Evolutionary conservation across 495 filamentous ascomycete species (phyloP), one percentile per base, ranked within the genome.

Genomic region (Xylaria telfairii): DNA sequence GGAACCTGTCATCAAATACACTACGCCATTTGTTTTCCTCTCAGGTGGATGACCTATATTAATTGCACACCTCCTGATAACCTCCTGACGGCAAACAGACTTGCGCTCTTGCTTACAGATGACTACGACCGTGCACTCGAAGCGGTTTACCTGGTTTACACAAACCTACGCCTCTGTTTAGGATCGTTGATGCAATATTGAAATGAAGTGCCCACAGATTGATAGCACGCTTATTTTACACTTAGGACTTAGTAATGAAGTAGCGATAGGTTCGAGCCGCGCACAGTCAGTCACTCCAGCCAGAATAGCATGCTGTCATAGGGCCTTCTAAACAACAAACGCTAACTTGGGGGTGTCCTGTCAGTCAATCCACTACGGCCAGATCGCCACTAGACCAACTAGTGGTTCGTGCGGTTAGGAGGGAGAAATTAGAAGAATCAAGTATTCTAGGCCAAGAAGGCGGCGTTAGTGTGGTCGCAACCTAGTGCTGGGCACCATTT

Each of bases 61-160:
- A 69, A 69, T 30, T 69, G 8, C 67, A 69, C 67, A 69, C 67
- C 67, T 61, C 34, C 34, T 47, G 42, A 4, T 21, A 13, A 39
- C 37, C 51, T 46, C 54, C 66, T 60, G 54, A 60, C 56, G 39
- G 53, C 66, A 19, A 68, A 47, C 24, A 51, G n/a, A 10, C n/a
- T 30, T 26, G 28, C 30, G 42, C 15, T 44, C 24, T 17, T 51
- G 30, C 62, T 65, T 34, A 49, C 44, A 51, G 42, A 65, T 24
- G 37, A 46, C 15, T 42, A 26, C 9, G 39, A 30, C 17, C 42
- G 41, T 60, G 53, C 19, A 30, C 28, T 60, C 15, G 26, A 60
- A 47, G 28, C 15, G 28, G 28, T 4, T 30, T 21, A 34, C 41
- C 53, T 39, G 19, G 19, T 37, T 24, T 8, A 46, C 4, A 12